Percentiles rank a stretch among this genome's conserved stretches.
phyloP scores from a whole-genome alignment of 768 basidiomycete genomes.

The Daedaleopsis nitida region DNA sequence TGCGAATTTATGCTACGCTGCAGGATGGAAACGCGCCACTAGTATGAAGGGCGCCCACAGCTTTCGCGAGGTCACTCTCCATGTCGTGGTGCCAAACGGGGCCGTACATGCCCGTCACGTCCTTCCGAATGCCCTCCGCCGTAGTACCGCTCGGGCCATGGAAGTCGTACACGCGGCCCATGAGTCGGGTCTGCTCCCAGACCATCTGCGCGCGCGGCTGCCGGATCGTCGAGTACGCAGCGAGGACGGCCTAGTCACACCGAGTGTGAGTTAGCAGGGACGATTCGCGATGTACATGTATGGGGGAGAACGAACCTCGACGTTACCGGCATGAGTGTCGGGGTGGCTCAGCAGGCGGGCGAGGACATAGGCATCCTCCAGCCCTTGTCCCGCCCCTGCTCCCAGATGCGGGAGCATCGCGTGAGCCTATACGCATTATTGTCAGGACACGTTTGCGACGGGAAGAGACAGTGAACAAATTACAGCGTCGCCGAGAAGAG shows the following conservation, averaged over 20 bases:
- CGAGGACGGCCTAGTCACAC: constrained; percentile 41
- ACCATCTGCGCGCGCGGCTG: constrained; percentile 54
- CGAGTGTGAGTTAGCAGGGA: background rate
- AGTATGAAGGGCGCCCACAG: constrained; percentile 28
- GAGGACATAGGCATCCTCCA: constrained; percentile 55
- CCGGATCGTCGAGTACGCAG: constrained; percentile 46
- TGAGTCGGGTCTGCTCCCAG: constrained; percentile 39
- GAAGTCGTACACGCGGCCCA: constrained; percentile 48
- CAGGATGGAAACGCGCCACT: constrained; percentile 2
- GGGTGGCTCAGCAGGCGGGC: constrained; percentile 48
- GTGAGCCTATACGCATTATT: constrained; percentile 39
- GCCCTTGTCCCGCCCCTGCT: constrained; percentile 58
- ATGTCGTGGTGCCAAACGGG: constrained; percentile 54
- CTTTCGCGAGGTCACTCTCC: constrained; percentile 38
- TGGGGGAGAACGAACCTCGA: constrained; percentile 38
- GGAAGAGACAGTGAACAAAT: background rate
- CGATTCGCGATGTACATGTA: background rate
- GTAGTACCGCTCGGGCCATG: constrained; percentile 35
- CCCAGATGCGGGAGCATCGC: constrained; percentile 61
- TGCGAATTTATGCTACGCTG: background rate
- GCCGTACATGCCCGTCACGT: constrained; percentile 44
- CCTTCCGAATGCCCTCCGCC: constrained; percentile 34
- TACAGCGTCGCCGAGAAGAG: constrained; percentile 54
- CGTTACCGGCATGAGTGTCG: constrained; percentile 39
- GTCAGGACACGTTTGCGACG: no score